Conservation (phyloP, 2,329 filamentous ascomycete genomes). For the Penicillium sp. region DNA sequence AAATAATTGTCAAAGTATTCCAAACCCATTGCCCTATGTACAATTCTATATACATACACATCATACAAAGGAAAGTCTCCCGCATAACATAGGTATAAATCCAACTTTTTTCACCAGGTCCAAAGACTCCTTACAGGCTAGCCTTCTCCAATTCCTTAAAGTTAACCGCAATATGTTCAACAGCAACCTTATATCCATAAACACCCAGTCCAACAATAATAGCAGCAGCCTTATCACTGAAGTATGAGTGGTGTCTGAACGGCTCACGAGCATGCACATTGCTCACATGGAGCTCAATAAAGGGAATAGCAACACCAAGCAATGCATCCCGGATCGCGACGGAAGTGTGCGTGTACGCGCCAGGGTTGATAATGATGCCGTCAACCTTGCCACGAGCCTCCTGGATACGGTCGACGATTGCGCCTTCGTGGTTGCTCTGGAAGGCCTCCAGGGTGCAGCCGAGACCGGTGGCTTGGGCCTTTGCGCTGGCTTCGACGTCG, state of each 20-base stretch:
- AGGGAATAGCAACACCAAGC: conserved; percentile 67
- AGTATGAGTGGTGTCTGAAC: conserved; percentile 69
- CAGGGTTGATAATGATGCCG: conserved; percentile 71
- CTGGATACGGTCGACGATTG: conserved; percentile 72
- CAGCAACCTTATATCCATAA: conserved; percentile 62
- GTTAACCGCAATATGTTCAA: conserved; percentile 53
- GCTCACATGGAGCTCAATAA: conserved; percentile 74
- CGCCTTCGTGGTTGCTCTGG: conserved; percentile 78
- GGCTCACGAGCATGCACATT: conserved; percentile 73
- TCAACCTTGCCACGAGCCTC: conserved; percentile 61
- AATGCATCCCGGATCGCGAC: conserved; percentile 76
- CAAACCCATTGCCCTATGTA: not conserved
- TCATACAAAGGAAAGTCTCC: not conserved
- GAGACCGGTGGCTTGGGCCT: conserved; percentile 52
- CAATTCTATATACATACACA: not conserved
- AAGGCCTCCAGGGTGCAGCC: conserved; percentile 58
- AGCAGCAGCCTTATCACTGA: conserved; percentile 73
- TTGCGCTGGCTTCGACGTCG: conserved; percentile 57
- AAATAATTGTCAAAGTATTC: not conserved
- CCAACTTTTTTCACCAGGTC: not conserved
- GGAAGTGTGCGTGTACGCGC: conserved; percentile 73
- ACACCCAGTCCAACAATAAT: conserved; percentile 70
- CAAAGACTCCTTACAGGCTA: conserved; percentile 11
- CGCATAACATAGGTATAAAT: not conserved
- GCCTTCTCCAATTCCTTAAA: conserved; percentile 34